Base-by-base conservation (phyloP, 75 land plant species). In the Azolla pinnata region DNA sequence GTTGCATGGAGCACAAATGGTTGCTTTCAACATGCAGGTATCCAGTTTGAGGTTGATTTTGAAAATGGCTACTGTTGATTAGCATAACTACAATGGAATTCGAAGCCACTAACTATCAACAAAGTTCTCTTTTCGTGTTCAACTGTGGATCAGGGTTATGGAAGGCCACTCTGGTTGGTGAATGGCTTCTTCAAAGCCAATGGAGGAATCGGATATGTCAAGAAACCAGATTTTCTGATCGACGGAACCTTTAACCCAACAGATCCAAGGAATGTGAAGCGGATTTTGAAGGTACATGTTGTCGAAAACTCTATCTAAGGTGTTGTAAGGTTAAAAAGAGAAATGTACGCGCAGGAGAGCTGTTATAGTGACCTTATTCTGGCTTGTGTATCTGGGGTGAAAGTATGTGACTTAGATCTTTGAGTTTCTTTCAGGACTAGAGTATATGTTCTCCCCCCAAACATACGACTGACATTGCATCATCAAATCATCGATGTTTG, bases 201-300 rank as follows among this genome's bases (percentile, higher is more conserved):
- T 78, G 96, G 90, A 31, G 85, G 90, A 8, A 85, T 96, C 63
- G 98, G 98, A 23, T 93, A 93, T 63, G 81, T 93, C n/a, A 85
- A 81, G 45, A 93, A 93, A 56, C 98, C 98, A 4, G 78, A 75
- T 0, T 73, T 85, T 66, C 62, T 89, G 24, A 20, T 88, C 62
- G 51, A 68, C n/a, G 24, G 9, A 29, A 19, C 75, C 14, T 85
- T 78, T 60, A 63, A 85, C 72, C 98, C 96, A 18, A 52, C 25
- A 21, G 67, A 46, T 21, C 9, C 18, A 0, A 45, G 62, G n/a
- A 80, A 75, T 33, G 51, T 75, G 4, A 75, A 75, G 56, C 76
- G 31, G 30, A 67, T 47, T n/a, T 45, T 91, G 61, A 87, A 78
- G 81, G 97, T 91, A 48, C n/a, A n/a, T n/a, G n/a, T n/a, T n/a